phyloP scores from a whole-genome alignment of 306 rosid genomes.

The Quercus aquifolioides region DNA sequence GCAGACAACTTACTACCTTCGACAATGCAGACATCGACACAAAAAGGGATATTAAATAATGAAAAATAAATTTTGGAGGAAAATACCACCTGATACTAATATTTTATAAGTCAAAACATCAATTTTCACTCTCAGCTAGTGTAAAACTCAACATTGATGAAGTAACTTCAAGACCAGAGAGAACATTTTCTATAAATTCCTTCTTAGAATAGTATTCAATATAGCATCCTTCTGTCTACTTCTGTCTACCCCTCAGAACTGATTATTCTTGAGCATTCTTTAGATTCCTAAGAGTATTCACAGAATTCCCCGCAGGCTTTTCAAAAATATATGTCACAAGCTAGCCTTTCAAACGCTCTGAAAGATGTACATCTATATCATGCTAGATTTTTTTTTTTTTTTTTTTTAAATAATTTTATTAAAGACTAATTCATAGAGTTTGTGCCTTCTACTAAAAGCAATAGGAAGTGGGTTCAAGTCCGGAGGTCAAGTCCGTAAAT shows the following conservation, averaged over 20 bases:
- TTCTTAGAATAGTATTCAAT: not conserved
- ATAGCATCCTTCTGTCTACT: not conserved
- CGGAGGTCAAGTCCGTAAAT: too few species aligned
- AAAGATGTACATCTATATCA: not conserved
- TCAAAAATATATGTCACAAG: not conserved
- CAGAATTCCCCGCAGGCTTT: not conserved
- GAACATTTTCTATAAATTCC: not conserved
- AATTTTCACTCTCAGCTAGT: not conserved
- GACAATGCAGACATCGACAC: not conserved
- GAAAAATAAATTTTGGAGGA: not conserved
- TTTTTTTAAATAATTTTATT: too few species aligned
- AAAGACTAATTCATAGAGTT: too few species aligned
- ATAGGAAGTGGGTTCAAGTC: too few species aligned
- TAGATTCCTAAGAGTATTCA: not conserved
- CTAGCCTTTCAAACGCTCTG: not conserved
- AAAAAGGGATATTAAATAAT: not conserved
- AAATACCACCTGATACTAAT: not conserved
- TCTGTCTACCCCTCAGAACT: not conserved
- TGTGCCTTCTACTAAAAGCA: too few species aligned
- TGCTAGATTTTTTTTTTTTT: not conserved
- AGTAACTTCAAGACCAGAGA: not conserved
- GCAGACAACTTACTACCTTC: not conserved
- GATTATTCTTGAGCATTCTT: not conserved
- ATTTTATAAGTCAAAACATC: not conserved
- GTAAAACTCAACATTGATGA: not conserved